Percentiles rank a stretch among this genome's conserved stretches.
phyloP scores from a whole-genome alignment of 2,329 filamentous ascomycete species.

The Colletotrichum somersetense region DNA sequence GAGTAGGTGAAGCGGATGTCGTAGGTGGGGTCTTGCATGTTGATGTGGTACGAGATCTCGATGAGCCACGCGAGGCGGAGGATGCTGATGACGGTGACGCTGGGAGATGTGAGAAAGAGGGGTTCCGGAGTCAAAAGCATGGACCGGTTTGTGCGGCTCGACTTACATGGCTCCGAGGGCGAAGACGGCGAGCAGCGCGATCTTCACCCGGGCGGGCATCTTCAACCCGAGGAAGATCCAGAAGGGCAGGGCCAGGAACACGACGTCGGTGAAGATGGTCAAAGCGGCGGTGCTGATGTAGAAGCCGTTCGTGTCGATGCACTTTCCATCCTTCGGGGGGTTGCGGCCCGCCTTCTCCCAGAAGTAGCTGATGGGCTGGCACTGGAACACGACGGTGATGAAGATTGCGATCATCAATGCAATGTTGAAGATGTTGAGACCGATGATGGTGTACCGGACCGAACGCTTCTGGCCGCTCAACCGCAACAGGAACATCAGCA shows the following conservation, averaged over 20 bases:
- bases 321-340: constrained; percentile 32
- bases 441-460: constrained; percentile 47
- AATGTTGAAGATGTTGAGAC: constrained; percentile 52
- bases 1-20: constrained; percentile 49
- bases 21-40: constrained; percentile 46
- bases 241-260: constrained; percentile 54
- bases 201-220: constrained; percentile 50
- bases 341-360: constrained; percentile 47
- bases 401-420: constrained; percentile 53
- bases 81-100: constrained; percentile 36
- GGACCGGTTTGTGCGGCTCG: too few species aligned
- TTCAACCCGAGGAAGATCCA: constrained; percentile 52
- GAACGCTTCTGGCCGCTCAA: constrained; percentile 49
- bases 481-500: constrained; percentile 52
- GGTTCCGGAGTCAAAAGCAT: neutral
- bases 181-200: constrained; percentile 52
- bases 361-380: constrained; percentile 53
- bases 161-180: constrained; percentile 48
- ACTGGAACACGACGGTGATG: constrained; percentile 56
- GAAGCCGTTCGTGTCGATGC: constrained; percentile 37
- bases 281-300: constrained; percentile 53
- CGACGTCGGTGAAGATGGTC: constrained; percentile 57
- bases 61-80: constrained; percentile 35
- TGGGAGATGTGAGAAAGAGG: constrained; percentile 18
- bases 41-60: constrained; percentile 34